Evolutionary conservation across 257 asterid genomes (phyloP), one percentile per base, ranked within the genome.

Genomic region (Capsicum rhomboideum): DNA sequence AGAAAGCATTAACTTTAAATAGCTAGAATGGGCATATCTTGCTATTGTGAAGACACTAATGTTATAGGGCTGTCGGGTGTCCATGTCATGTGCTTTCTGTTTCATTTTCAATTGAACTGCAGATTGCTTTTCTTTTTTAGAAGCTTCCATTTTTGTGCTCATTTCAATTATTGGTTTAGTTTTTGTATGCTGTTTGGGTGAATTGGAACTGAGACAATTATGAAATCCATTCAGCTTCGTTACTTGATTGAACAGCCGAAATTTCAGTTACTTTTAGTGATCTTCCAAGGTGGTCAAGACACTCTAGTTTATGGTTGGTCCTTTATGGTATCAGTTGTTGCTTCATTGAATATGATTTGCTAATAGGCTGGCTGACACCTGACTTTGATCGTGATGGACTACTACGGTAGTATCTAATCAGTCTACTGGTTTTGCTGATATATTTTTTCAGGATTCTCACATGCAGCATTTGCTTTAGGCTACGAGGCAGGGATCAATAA

Each of bases 391-490:
- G 6, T 75, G 81, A 26, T 75, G 44, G 81, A 75, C 44, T 75
- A 49, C 26, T 26, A 75, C 26, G 16, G 26, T 68, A 67, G 50
- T 68, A 68, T 16, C 63, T 66, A 82, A 64, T 82, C 14, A n/a
- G 44, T 63, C 75, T 54, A 31, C 46, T 82, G 64, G 23, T 64
- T 56, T 68, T 49, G 61, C 79, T 82, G 59, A 46, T 78, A 29
- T 34, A 16, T 82, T 69, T 69, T 86, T 90, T 85, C 96, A 93
- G 99, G 98, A 68, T 96, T 96, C 78, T 85, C 94, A 42, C 99
- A 96, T 87, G 83, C 98, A 29, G 93, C 98, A 67, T 96, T 93
- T 86, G 87, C 92, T n/a, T n/a, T n/a, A n/a, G 99, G 99, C 86
- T 92, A 85, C 81, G 98, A 96, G 91, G 98, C 98, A 9, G 95